Percentiles rank a stretch among this genome's conserved stretches.
These are phyloP conservation scores for Malassezia yamatoensis DNA, from an alignment of 1,284 basidiomycete species.

Conservation along the genomic window DNA sequence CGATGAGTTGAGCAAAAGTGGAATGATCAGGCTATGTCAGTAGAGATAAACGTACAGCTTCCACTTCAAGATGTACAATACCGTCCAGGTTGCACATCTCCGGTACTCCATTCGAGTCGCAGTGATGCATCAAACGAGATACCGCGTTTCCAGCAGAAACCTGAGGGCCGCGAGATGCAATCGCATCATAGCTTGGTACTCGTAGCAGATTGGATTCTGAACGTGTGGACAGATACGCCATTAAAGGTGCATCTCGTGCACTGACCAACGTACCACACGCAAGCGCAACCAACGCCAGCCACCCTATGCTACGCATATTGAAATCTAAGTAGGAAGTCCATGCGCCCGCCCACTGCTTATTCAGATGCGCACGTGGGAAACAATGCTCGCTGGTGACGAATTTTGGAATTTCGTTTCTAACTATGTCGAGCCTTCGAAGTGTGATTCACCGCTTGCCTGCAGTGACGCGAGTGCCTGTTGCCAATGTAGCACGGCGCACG, in stretches of 20 bases:
- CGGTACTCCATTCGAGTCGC: slow-evolving; percentile 1
- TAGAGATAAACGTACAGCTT: neutral
- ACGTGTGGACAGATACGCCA: slow-evolving; percentile 12
- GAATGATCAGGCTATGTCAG: neutral
- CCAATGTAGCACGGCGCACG: neutral
- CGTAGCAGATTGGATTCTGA: slow-evolving; percentile 2
- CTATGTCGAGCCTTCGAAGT: slow-evolving; percentile 10
- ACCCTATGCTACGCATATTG: slow-evolving; percentile 6
- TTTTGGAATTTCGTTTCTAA: neutral
- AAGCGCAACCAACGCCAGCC: slow-evolving; percentile 1
- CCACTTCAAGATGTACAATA: slow-evolving; percentile 10
- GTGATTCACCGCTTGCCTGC: slow-evolving; percentile 1
- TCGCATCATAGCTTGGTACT: neutral
- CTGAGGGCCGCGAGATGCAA: neutral
- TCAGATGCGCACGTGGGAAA: slow-evolving; percentile 7
- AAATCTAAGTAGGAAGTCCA: neutral
- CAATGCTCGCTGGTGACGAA: too few species aligned
- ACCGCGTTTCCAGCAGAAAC: slow-evolving; percentile 6
- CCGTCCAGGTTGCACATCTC: slow-evolving; percentile 12
- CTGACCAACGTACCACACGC: slow-evolving; percentile 1
- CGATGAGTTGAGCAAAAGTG: neutral
- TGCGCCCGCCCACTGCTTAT: slow-evolving; percentile 1
- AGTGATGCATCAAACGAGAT: slow-evolving; percentile 7
- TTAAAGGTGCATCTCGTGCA: neutral
- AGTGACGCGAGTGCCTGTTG: neutral